Percentiles rank a stretch among this genome's conserved stretches.
Conservation (phyloP, 352 stramenopile genomes). For the Globisporangium canariense region DNA sequence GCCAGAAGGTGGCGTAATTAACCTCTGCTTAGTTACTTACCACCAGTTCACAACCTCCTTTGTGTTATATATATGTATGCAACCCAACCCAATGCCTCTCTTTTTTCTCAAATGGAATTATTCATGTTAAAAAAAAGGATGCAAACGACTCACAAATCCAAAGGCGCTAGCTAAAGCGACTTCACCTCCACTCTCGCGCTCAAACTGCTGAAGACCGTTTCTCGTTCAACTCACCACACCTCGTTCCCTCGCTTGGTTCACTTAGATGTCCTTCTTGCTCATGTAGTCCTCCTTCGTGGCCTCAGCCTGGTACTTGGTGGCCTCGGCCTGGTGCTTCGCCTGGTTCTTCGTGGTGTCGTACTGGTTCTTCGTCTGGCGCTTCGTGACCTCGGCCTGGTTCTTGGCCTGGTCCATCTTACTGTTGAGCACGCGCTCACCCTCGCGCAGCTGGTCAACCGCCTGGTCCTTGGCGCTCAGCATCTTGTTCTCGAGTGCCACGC, state of each 20-base stretch:
- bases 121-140: conserved; percentile 2
- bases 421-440: conserved; percentile 30
- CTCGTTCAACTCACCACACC: not conserved
- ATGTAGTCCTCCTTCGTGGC: conserved; percentile 1
- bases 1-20: conserved; percentile 51
- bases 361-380: not conserved
- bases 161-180: not conserved
- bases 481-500: conserved; percentile 41
- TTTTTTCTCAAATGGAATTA: not conserved
- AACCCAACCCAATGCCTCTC: not conserved
- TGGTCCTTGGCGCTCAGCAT: conserved; percentile 42
- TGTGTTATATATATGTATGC: not conserved
- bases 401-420: conserved; percentile 29
- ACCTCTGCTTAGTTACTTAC: not conserved
- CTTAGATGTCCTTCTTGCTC: conserved; percentile 11
- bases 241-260: not conserved
- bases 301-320: not conserved
- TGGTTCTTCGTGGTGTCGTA: not conserved
- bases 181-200: not conserved
- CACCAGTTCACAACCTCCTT: not conserved
- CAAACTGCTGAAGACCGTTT: not conserved
- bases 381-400: not conserved
- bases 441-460: conserved; percentile 27
- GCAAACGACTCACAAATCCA: not conserved
- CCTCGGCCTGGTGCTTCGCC: not conserved